Percentiles rank a stretch among this genome's conserved stretches.
Evolutionary conservation across 192 early-diverging fungal species (phyloP).

Genomic region (Linnemannia hyalina): DNA sequence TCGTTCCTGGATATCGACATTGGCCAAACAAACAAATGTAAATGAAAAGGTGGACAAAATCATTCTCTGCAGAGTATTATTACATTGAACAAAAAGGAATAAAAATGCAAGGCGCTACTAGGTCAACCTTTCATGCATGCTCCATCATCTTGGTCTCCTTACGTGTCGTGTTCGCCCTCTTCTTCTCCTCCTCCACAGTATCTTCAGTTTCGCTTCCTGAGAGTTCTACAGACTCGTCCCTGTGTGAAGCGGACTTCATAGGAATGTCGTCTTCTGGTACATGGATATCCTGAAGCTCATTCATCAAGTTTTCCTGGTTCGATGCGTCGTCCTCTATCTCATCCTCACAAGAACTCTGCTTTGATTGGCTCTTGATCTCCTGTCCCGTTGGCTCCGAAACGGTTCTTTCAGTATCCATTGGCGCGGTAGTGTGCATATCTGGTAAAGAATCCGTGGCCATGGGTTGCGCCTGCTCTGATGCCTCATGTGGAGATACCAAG

Average conservation of each 20-base stretch:
- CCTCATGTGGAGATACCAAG: background rate
- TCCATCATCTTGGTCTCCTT: conserved; percentile 31
- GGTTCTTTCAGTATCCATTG: background rate
- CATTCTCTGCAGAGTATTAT: background rate
- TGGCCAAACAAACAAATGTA: no score
- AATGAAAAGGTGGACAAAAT: no score
- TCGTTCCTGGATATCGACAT: no score
- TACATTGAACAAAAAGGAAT: background rate
- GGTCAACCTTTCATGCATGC: background rate
- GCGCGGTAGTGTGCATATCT: background rate
- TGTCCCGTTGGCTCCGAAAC: background rate
- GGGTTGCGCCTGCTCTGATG: background rate
- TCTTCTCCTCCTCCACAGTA: background rate
- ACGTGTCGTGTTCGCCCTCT: background rate
- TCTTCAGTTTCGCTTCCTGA: background rate
- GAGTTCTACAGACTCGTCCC: background rate
- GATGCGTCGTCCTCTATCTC: background rate
- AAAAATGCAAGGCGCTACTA: background rate
- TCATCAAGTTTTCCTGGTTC: background rate
- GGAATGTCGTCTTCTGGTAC: conserved; percentile 12
- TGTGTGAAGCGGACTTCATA: background rate
- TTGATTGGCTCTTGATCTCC: background rate
- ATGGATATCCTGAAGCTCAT: conserved; percentile 23
- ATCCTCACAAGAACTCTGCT: background rate
- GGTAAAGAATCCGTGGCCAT: background rate